A percentile compares a stretch with the other conserved stretches of the same genome.
These are phyloP conservation scores for Phytophthora citricola DNA, from an alignment of 352 stramenopile genomes.

Conservation along the genomic window DNA sequence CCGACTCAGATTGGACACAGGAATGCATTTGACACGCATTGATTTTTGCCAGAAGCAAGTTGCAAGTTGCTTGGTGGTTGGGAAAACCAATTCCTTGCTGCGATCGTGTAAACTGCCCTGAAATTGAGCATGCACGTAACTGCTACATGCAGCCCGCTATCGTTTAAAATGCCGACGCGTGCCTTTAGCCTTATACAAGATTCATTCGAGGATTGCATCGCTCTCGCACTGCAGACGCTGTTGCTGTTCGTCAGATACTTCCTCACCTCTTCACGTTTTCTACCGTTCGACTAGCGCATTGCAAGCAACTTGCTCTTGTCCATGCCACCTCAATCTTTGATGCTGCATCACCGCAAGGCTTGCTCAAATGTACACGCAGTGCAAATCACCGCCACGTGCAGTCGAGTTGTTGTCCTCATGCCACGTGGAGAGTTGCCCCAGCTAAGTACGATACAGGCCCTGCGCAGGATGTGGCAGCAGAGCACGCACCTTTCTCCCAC, in stretches of 20 bases:
- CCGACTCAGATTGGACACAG: background rate
- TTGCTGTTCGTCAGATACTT: constrained; percentile 27
- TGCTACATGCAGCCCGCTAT: background rate
- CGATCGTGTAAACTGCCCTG: background rate
- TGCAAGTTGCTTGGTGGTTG: too few relatives aligned
- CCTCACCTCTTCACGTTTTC: constrained; percentile 9
- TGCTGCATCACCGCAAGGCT: background rate
- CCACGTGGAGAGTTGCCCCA: constrained; percentile 36
- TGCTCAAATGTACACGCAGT: background rate
- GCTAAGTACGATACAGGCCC: constrained; percentile 31
- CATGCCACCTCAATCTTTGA: constrained; percentile 3
- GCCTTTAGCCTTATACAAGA: background rate
- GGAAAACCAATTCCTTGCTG: background rate
- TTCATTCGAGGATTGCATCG: background rate
- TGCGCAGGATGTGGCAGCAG: constrained; percentile 18
- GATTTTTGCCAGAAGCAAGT: background rate
- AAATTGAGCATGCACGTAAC: too few relatives aligned
- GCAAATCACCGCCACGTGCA: constrained; percentile 26
- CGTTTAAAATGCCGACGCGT: too few relatives aligned
- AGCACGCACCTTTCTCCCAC: background rate
- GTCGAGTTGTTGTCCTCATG: constrained; percentile 20
- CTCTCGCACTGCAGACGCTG: background rate
- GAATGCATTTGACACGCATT: too few relatives aligned
- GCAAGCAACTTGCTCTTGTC: constrained; percentile 11
- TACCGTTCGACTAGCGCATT: constrained; percentile 28